These are phyloP conservation scores for Omphalea diandra DNA, from an alignment of 441 rosid species.

Conservation along the genomic window DNA sequence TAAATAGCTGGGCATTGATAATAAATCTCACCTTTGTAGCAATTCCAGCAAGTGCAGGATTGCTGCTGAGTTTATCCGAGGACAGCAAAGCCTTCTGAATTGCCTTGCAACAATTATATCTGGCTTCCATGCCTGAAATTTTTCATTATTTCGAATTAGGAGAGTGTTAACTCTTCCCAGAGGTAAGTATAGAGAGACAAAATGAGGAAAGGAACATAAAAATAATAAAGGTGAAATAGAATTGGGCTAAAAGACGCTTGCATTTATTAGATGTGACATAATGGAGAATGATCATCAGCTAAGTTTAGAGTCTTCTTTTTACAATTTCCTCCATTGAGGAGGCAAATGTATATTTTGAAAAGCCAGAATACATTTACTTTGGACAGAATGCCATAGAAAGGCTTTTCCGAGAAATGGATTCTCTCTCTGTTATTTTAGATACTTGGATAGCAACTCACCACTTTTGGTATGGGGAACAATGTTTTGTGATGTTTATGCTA, in stretches of 20 bases:
- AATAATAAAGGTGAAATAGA: background rate
- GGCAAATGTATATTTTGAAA: background rate
- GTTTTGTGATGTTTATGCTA: too few relatives aligned
- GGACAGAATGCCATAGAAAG: background rate
- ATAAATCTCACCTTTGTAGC: constrained; percentile 58
- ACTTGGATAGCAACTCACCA: background rate
- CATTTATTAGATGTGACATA: background rate
- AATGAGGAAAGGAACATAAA: background rate
- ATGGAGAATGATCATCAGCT: background rate
- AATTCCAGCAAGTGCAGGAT: constrained; percentile 52
- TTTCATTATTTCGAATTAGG: constrained; percentile 9
- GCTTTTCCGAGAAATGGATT: background rate
- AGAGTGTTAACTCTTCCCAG: background rate
- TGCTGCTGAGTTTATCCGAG: constrained; percentile 49
- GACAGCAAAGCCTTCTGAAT: constrained; percentile 55
- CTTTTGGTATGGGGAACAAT: background rate
- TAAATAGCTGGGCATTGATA: background rate
- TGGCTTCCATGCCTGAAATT: constrained; percentile 41
- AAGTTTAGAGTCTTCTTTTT: background rate
- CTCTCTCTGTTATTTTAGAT: background rate
- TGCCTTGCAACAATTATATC: constrained; percentile 59
- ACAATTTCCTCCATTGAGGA: background rate
- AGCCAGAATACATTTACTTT: background rate
- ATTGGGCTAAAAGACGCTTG: background rate
- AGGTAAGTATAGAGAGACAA: background rate